Percentiles rank a stretch among this genome's conserved stretches.
Evolutionary conservation across 2,329 filamentous ascomycete species (phyloP).

Genomic region (Aureobasidium lini): DNA sequence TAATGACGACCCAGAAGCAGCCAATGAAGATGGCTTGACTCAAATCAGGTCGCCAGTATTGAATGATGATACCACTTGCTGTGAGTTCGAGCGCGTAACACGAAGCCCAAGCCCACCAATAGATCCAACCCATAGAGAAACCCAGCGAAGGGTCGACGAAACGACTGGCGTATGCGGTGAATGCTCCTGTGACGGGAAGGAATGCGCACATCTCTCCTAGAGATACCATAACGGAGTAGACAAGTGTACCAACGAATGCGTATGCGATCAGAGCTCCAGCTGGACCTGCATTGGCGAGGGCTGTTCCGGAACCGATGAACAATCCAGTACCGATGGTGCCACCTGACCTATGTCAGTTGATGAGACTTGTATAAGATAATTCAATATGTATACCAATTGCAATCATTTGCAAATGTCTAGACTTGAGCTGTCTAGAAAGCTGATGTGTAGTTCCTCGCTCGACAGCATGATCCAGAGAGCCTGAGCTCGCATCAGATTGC

Average conservation of each 20-base stretch:
- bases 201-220: conserved; percentile 54
- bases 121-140: conserved; percentile 43
- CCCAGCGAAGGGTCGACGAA: conserved; percentile 39
- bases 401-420: conserved; percentile 32
- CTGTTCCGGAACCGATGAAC: conserved; percentile 35
- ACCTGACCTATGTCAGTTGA: conserved; percentile 13
- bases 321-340: conserved; percentile 29
- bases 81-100: conserved; percentile 33
- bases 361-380: background rate
- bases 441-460: conserved; percentile 8
- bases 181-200: conserved; percentile 50
- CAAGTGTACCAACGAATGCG: conserved; percentile 38
- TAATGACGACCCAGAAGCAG: conserved; percentile 29
- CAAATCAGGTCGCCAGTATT: conserved; percentile 34
- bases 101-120: conserved; percentile 37
- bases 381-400: conserved; percentile 23
- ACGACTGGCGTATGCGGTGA: conserved; percentile 42
- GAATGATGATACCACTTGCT: conserved; percentile 31
- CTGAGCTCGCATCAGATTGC: background rate
- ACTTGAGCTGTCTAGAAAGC: conserved; percentile 21
- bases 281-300: conserved; percentile 34
- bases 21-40: conserved; percentile 34
- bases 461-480: conserved; percentile 3
- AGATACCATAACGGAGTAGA: conserved; percentile 41
- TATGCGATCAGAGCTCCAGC: conserved; percentile 39